Base-by-base conservation (phyloP, 192 early-diverging fungal genomes). In the Neocallimastix lanati region DNA sequence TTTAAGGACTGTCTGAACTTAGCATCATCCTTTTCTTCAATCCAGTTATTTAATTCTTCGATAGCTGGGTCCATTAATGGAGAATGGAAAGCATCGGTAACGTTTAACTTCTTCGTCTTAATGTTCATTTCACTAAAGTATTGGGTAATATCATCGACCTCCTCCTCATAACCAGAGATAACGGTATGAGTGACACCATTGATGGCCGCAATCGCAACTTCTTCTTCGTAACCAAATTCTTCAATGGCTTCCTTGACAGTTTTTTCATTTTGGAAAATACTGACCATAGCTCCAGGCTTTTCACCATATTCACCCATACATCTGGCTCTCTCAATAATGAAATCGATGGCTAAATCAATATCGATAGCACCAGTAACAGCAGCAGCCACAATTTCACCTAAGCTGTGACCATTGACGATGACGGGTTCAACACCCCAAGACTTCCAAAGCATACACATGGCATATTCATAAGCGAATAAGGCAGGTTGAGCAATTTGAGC, bases 331-430 rank as follows among this genome's bases (percentile, higher is more conserved):
- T 81, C 84, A 28, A 85, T 28, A 21, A 84, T 84, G 58, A 85
- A 36, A 13, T 77, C 77, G 67, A 85, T 80, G 18, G 84, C 84
- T 29, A 29, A 77, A 15, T 79, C 35, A 28, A 58, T 27, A n/a
- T 76, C 76, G 12, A 84, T 76, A 58, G 14, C 28, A 27, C 84
- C 84, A 29, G 78, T 38, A 28, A 81, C 81, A 76, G 82, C 82
- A 16, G 67, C 38, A 79, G 79, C 79, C 27, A 84, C 84, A 29
- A 85, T 77, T 78, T 85, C 84, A 27, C 84, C 84, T 38, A 85
- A 58, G 27, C 25, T 37, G 77, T 85, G 84, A 29, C 84, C 84
- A 12, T 82, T 28, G 29, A 85, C 81, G 9, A 29, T 29, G 28
- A 77, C 15, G 40, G 29, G 30, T 25, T 33, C 25, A n/a, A 85